Conservation (phyloP, 202 grass and related monocot genomes). For the Setaria italica region DNA sequence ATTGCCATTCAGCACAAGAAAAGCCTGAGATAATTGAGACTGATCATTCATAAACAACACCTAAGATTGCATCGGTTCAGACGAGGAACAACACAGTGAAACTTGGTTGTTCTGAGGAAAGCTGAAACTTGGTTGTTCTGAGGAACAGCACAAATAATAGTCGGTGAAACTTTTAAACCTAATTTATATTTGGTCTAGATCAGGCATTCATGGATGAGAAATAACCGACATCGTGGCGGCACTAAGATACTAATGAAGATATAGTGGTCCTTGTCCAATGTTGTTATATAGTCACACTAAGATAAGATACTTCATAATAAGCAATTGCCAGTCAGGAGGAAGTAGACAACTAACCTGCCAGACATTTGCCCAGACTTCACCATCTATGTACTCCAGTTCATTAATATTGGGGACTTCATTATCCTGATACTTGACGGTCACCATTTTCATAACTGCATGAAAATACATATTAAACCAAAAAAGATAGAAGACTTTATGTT, state of each 20-base stretch:
- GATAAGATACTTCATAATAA: slow-evolving; percentile 28
- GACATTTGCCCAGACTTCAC: slow-evolving; percentile 97
- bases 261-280: neutral
- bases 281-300: neutral
- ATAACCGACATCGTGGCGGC: slow-evolving; percentile 3
- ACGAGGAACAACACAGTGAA: neutral
- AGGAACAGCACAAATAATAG: slow-evolving; percentile 10
- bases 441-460: slow-evolving; percentile 69
- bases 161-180: neutral
- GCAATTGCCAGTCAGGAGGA: slow-evolving; percentile 26
- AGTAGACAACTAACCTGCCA: slow-evolving; percentile 78
- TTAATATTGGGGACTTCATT: slow-evolving; percentile 75
- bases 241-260: slow-evolving; percentile 19
- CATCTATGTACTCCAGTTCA: slow-evolving; percentile 95
- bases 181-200: slow-evolving; percentile 5
- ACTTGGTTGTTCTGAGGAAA: neutral
- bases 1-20: neutral
- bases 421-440: slow-evolving; percentile 83
- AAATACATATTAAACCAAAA: slow-evolving; percentile 29
- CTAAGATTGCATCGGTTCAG: neutral
- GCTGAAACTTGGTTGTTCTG: too few species aligned
- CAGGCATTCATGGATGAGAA: slow-evolving; percentile 24
- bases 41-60: neutral
- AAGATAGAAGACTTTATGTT: neutral
- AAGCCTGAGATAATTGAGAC: neutral